A percentile compares a stretch with the other conserved stretches of the same genome.
These are phyloP conservation scores for Saturnispora zaruensis DNA, from an alignment of 805 yeast species.

Conservation along the genomic window DNA sequence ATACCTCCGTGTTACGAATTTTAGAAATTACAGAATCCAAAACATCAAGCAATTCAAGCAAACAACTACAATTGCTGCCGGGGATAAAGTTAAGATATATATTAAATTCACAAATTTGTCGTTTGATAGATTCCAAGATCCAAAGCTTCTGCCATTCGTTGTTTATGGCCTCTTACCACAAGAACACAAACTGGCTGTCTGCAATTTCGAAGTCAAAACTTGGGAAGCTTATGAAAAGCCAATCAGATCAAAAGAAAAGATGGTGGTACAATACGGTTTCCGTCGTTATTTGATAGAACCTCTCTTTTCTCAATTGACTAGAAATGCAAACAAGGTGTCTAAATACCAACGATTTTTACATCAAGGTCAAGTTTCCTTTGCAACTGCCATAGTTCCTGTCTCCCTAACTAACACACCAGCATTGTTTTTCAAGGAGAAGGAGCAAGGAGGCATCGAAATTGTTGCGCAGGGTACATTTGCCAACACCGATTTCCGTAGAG, in stretches of 20 bases:
- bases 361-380: constrained; percentile 63
- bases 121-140: constrained; percentile 36
- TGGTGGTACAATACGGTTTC: constrained; percentile 88
- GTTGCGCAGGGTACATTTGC: constrained; percentile 87
- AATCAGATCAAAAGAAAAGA: constrained; percentile 68
- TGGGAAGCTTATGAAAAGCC: constrained; percentile 90
- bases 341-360: constrained; percentile 80
- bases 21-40: constrained; percentile 64
- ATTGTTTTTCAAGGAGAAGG: constrained; percentile 59
- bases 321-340: constrained; percentile 76
- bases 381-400: constrained; percentile 83
- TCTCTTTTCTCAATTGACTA: constrained; percentile 68
- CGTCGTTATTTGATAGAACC: constrained; percentile 82
- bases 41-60: constrained; percentile 49
- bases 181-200: constrained; percentile 79
- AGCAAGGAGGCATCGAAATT: constrained; percentile 37
- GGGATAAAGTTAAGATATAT: constrained; percentile 52
- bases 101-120: constrained; percentile 48
- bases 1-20: constrained; percentile 66
- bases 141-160: constrained; percentile 43
- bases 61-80: constrained; percentile 46
- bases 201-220: constrained; percentile 71
- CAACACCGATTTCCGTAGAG: constrained; percentile 76
- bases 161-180: constrained; percentile 71
- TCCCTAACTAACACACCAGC: constrained; percentile 80